These are phyloP conservation scores for Taphrina wiesneri DNA, from an alignment of 1,139 yeast species.

Conservation along the genomic window DNA sequence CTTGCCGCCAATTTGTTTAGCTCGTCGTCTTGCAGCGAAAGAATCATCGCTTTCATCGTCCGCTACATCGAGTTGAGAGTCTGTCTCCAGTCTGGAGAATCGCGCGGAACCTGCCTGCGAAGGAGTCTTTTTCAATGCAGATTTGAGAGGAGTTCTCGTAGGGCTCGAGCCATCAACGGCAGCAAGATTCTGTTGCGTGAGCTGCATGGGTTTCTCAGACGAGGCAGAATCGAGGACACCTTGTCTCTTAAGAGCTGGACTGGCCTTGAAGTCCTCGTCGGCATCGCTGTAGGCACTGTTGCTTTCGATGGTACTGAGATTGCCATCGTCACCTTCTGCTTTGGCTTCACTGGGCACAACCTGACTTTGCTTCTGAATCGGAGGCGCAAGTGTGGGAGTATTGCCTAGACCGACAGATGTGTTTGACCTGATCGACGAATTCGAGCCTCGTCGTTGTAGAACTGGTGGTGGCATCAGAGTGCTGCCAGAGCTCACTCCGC, in stretches of 20 bases:
- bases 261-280: conserved; percentile 31
- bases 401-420: conserved; percentile 7
- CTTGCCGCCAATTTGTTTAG: conserved; percentile 18
- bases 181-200: conserved; percentile 29
- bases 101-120: conserved; percentile 25
- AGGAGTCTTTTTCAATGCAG: conserved; percentile 28
- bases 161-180: conserved; percentile 14
- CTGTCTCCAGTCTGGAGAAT: conserved; percentile 15
- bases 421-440: conserved; percentile 7
- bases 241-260: conserved; percentile 15
- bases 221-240: neutral
- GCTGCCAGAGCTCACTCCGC: neutral
- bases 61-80: conserved; percentile 28
- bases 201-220: neutral
- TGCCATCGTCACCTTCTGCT: conserved; percentile 10
- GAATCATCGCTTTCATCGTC: conserved; percentile 30
- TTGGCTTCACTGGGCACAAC: neutral
- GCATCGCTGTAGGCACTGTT: conserved; percentile 34
- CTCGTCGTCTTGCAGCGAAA: conserved; percentile 25
- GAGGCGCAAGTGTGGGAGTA: neutral
- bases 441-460: conserved; percentile 12
- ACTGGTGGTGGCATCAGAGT: conserved; percentile 14
- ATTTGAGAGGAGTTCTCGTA: conserved; percentile 11
- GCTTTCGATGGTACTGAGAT: conserved; percentile 25
- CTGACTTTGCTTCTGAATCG: conserved; percentile 10